phyloP scores from a whole-genome alignment of 1,284 basidiomycete species.

The Hymenochaete sp. region DNA sequence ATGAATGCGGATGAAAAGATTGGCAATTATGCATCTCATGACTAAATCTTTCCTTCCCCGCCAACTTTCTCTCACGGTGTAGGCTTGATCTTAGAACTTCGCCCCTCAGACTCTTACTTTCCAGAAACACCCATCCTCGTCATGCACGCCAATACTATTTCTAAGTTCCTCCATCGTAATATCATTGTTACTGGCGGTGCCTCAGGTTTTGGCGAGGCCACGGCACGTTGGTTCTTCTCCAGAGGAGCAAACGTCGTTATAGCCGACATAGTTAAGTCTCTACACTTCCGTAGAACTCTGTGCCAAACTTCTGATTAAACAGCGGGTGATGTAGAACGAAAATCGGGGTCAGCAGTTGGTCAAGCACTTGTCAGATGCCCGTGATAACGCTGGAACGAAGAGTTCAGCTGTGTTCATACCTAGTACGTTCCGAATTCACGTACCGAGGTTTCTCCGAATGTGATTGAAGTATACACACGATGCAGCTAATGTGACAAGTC shows the following conservation, averaged over 20 bases:
- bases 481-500: constrained; percentile 15
- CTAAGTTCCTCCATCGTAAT: constrained; percentile 2
- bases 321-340: constrained; percentile 3
- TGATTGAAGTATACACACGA: neutral
- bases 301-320: neutral
- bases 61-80: neutral
- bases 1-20: neutral
- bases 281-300: too few relatives aligned
- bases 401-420: constrained; percentile 6
- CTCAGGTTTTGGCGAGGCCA: constrained; percentile 14
- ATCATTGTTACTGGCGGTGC: constrained; percentile 17
- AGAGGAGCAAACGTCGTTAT: constrained; percentile 16
- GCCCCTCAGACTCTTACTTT: neutral
- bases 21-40: neutral
- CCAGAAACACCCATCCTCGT: neutral
- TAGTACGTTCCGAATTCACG: constrained; percentile 3
- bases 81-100: constrained; percentile 1
- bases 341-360: constrained; percentile 4
- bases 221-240: constrained; percentile 13
- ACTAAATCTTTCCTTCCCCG: neutral
- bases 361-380: neutral
- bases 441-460: too few relatives aligned
- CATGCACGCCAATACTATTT: neutral
- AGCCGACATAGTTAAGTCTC: constrained; percentile 10
- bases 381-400: neutral